A percentile compares a stretch with the other conserved stretches of the same genome.
These are phyloP conservation scores for Botrytis tulipae DNA, from an alignment of 2,329 filamentous ascomycete species.

Conservation along the genomic window DNA sequence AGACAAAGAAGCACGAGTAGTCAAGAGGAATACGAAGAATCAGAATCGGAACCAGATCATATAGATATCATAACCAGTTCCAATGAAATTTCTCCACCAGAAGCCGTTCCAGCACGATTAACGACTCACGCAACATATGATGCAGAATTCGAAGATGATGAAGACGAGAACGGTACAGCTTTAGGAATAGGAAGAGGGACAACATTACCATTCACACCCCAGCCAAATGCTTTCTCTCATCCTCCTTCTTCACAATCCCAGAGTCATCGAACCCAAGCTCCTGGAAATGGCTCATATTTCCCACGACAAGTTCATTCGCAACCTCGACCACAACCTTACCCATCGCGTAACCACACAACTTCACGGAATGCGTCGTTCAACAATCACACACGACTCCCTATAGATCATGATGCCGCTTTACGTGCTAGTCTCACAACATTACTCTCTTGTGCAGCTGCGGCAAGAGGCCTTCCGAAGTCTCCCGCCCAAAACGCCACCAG, in stretches of 20 bases:
- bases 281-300: slow-evolving; percentile 40
- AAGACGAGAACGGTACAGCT: slow-evolving; percentile 69
- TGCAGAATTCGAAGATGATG: slow-evolving; percentile 42
- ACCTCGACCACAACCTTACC: slow-evolving; percentile 30
- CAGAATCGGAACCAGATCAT: slow-evolving; percentile 82
- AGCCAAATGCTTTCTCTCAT: slow-evolving; percentile 90
- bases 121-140: slow-evolving; percentile 25
- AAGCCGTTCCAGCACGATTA: slow-evolving; percentile 35
- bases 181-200: slow-evolving; percentile 52
- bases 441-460: slow-evolving; percentile 87
- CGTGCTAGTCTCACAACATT: slow-evolving; percentile 92
- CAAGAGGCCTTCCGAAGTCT: slow-evolving; percentile 68
- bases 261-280: slow-evolving; percentile 42
- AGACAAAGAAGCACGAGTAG: slow-evolving; percentile 62
- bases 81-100: slow-evolving; percentile 46
- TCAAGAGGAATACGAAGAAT: slow-evolving; percentile 93
- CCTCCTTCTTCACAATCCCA: slow-evolving; percentile 57
- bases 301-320: slow-evolving; percentile 34
- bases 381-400: slow-evolving; percentile 62
- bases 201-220: slow-evolving; percentile 67
- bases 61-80: slow-evolving; percentile 53
- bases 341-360: slow-evolving; percentile 38
- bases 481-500: slow-evolving; percentile 28
- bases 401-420: slow-evolving; percentile 89
- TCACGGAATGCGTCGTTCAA: slow-evolving; percentile 38